Evolutionary conservation across 2,329 filamentous ascomycete genomes (phyloP).

Genomic region (Clarireedia sp.): DNA sequence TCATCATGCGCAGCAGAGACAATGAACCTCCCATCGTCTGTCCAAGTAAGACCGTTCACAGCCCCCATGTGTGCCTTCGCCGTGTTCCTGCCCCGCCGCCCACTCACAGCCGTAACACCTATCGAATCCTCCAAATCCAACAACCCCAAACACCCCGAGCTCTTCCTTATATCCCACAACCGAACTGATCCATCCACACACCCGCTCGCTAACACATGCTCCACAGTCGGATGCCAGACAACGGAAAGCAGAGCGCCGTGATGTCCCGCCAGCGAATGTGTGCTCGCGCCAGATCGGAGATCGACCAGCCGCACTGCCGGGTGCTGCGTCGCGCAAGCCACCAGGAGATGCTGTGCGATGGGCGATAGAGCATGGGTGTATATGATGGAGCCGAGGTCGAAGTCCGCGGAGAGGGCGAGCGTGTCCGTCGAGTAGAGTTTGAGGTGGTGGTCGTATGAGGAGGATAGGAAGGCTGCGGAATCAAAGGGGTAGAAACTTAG

Average conservation of each 20-base stretch:
- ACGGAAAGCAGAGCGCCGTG: conserved; percentile 59
- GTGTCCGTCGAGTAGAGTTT: conserved; percentile 66
- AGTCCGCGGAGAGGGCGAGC: conserved; percentile 54
- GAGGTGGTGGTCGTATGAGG: conserved; percentile 69
- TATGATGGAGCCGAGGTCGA: conserved; percentile 59
- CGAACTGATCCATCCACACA: conserved; percentile 78
- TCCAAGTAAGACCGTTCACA: conserved; percentile 82
- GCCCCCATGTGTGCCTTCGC: conserved; percentile 68
- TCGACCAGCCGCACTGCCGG: conserved; percentile 80
- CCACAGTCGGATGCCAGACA: conserved; percentile 74
- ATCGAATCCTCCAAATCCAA: conserved; percentile 79
- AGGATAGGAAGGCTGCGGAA: conserved; percentile 64
- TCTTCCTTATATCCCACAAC: conserved; percentile 80
- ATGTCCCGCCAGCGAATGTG: conserved; percentile 63
- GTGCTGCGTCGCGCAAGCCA: conserved; percentile 83
- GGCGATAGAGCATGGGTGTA: conserved; percentile 74
- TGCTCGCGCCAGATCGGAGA: conserved; percentile 69
- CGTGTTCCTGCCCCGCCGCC: conserved; percentile 38
- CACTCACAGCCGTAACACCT: conserved; percentile 38
- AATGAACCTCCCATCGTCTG: conserved; percentile 67
- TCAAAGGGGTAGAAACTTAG: conserved; percentile 75
- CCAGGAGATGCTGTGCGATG: conserved; percentile 63
- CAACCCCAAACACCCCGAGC: conserved; percentile 65
- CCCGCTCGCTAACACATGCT: conserved; percentile 74
- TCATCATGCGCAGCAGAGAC: conserved; percentile 78